A percentile compares a stretch with the other conserved stretches of the same genome.
Evolutionary conservation across 345 rosid genomes (phyloP).

Genomic region (Salix koriyanagi): DNA sequence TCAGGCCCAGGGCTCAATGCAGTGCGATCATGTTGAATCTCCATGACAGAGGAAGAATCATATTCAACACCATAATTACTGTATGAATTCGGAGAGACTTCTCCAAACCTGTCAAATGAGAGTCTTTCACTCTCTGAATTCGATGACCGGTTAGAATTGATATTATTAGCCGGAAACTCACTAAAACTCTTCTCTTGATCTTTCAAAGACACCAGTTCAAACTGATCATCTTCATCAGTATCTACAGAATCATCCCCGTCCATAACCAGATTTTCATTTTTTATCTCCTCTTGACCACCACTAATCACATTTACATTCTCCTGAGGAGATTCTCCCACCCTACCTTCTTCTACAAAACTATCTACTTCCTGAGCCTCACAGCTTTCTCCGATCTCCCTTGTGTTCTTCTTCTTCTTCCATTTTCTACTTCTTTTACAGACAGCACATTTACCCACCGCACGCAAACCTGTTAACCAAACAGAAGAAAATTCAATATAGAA

Average conservation of each 20-base stretch:
- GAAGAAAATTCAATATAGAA: not conserved
- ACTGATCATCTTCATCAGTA: constrained; percentile 55
- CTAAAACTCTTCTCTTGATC: constrained; percentile 51
- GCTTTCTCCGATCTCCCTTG: constrained; percentile 41
- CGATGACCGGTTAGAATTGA: constrained; percentile 36
- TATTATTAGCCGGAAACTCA: constrained; percentile 25
- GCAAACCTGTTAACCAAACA: constrained; percentile 24
- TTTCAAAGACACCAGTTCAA: constrained; percentile 76
- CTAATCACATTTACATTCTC: constrained; percentile 26
- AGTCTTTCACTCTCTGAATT: constrained; percentile 43
- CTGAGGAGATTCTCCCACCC: constrained; percentile 33
- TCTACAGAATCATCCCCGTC: constrained; percentile 32
- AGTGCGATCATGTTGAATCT: constrained; percentile 36
- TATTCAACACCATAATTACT: constrained; percentile 24
- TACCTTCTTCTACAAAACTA: constrained; percentile 37
- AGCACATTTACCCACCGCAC: constrained; percentile 30
- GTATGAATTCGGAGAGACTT: constrained; percentile 28
- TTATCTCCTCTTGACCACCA: constrained; percentile 24
- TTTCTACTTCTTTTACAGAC: constrained; percentile 15
- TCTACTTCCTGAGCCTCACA: constrained; percentile 16
- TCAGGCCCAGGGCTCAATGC: constrained; percentile 58
- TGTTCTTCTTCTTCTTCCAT: constrained; percentile 81
- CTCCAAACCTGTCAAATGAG: constrained; percentile 34
- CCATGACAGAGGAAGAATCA: constrained; percentile 44
- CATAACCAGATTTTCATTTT: constrained; percentile 17